Evolutionary conservation across 805 yeast species (phyloP), one percentile per base, ranked within the genome.

Genomic region (Cyberlindnera euphorbiae): DNA sequence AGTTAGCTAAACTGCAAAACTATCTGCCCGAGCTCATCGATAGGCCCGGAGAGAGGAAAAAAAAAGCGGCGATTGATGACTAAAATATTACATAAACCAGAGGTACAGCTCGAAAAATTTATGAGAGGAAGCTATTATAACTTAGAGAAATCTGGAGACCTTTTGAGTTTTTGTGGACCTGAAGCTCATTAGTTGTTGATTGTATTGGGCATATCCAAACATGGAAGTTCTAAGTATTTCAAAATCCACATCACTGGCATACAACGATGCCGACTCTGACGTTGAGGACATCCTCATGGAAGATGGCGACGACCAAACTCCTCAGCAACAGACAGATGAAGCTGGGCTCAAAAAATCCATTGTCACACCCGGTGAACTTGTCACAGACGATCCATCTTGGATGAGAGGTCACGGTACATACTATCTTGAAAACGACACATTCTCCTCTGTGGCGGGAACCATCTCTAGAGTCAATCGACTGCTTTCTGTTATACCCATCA

Each of bases 401-500:
- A 93, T 93, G 98, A 76, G 95, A 55, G 98, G 98, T 21, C 98
- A 90, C 55, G 98, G 98, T 6, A 93, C 97, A 0, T 93, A 87
- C 58, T 76, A 80, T 47, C 63, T 82, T 26, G 78, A 77, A 23
- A 82, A 81, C 46, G 67, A 72, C 49, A 87, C 96, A 0, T 87
- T 75, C 58, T 82, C 96, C 3, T 82, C 97, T 0, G 96, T 90
- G 6, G 96, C 96, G 0, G 99, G 99, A 5, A 78, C 79, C 9
- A 80, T 93, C 5, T 74, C 84, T 2, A 71, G 90, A 44, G 96
- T 89, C 35, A 93, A 93, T 59, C 77, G 89, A 51, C 68, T 93
- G 40, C 68, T 93, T 39, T 80, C 89, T 52, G 97, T 93, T 14
- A 64, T 76, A 19, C 95, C 97, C 4, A 70, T 90, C 41, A 73